Conservation (phyloP, 768 basidiomycete species). For the Ephemerocybe angulata region DNA sequence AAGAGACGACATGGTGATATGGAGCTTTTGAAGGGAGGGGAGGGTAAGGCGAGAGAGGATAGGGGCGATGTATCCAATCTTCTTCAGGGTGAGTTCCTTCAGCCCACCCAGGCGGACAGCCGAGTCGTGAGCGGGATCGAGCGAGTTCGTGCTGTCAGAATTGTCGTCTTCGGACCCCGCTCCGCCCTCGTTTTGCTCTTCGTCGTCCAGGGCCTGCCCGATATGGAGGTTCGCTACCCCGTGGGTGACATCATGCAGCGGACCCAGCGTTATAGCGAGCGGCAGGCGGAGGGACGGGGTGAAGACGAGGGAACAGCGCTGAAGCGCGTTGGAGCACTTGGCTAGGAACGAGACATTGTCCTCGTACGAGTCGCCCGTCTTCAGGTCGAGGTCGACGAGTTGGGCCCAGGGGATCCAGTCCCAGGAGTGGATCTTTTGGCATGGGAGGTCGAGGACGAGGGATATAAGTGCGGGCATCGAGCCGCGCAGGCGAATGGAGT, state of each 20-base stretch:
- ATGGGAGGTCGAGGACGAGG: constrained; percentile 2
- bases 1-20: not conserved
- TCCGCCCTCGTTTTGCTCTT: not conserved
- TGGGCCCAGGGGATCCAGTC: constrained; percentile 8
- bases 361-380: constrained; percentile 3
- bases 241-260: not conserved
- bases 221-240: too few species aligned
- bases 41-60: not conserved
- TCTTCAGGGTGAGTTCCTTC: constrained; percentile 4
- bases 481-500: not conserved
- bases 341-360: constrained; percentile 5
- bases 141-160: too few species aligned
- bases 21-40: not conserved
- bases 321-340: not conserved
- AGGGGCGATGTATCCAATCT: not conserved
- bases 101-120: not conserved
- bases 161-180: not conserved
- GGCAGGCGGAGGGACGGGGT: constrained; percentile 1
- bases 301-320: constrained; percentile 2
- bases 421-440: not conserved
- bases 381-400: constrained; percentile 2
- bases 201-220: not conserved
- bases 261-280: not conserved
- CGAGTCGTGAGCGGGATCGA: not conserved
- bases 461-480: constrained; percentile 1